Evolutionary conservation across 2,329 filamentous ascomycete genomes (phyloP).

Genomic region (Colletotrichum sp.): DNA sequence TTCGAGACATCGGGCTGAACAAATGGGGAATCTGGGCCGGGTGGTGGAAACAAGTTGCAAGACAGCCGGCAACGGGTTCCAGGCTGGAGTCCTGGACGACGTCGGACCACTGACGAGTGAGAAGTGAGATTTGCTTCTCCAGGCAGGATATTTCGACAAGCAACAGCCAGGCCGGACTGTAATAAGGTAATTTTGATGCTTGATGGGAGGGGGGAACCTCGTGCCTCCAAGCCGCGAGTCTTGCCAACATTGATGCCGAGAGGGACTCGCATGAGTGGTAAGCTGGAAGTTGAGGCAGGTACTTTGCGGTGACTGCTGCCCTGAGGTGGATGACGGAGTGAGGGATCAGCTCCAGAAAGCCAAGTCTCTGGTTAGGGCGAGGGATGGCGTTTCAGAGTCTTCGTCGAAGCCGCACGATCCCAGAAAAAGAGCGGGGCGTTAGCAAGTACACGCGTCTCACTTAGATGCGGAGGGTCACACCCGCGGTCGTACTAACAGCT

Average conservation of each 20-base stretch:
- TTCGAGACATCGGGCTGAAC: constrained; percentile 11
- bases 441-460: constrained; percentile 19
- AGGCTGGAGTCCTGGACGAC: neutral
- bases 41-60: neutral
- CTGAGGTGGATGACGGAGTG: neutral
- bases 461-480: constrained; percentile 6
- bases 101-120: neutral
- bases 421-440: constrained; percentile 4
- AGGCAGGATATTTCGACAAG: neutral
- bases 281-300: neutral
- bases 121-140: neutral
- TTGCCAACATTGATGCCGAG: neutral
- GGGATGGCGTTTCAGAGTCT: constrained; percentile 20
- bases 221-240: neutral
- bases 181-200: neutral
- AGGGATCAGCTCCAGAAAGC: constrained; percentile 10
- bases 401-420: constrained; percentile 16
- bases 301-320: neutral
- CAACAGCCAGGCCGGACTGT: neutral
- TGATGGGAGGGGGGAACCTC: neutral
- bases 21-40: constrained; percentile 3
- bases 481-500: neutral
- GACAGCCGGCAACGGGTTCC: neutral
- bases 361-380: neutral
- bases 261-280: neutral